phyloP scores from a whole-genome alignment of 805 yeast species.

The Candida ortonii region DNA sequence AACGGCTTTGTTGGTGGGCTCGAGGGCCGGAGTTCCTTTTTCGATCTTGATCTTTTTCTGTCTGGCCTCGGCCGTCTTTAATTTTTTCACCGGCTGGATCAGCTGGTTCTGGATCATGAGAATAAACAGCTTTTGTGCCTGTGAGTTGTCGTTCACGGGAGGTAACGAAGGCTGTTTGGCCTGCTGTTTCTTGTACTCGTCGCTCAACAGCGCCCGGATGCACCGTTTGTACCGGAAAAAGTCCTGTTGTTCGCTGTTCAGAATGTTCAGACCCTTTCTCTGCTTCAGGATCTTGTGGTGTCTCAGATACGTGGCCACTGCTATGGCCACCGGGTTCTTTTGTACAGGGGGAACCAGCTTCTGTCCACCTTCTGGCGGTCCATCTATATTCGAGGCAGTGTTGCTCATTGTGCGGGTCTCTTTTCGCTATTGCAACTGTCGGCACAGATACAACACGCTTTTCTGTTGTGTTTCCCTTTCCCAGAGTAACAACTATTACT shows the following conservation, averaged over 20 bases:
- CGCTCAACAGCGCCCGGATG: conserved; percentile 69
- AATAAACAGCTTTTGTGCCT: conserved; percentile 63
- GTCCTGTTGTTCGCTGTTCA: conserved; percentile 67
- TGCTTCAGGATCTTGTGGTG: conserved; percentile 67
- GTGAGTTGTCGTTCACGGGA: conserved; percentile 44
- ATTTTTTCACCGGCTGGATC: conserved; percentile 71
- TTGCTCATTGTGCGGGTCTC: no score
- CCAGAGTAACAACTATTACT: no score
- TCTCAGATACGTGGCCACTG: conserved; percentile 70
- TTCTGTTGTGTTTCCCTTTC: no score
- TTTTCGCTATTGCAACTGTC: no score
- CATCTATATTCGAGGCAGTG: conserved; percentile 2
- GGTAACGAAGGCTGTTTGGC: conserved; percentile 40
- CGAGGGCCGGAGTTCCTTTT: conserved; percentile 58
- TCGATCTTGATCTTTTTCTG: conserved; percentile 61
- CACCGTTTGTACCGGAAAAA: conserved; percentile 88
- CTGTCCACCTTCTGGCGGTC: no score
- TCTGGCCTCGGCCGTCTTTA: conserved; percentile 65
- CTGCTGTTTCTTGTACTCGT: conserved; percentile 52
- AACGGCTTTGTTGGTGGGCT: conserved; percentile 53
- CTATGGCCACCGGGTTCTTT: conserved; percentile 55
- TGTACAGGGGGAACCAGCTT: conserved; percentile 23
- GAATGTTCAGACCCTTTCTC: conserved; percentile 63
- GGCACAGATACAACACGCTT: no score
- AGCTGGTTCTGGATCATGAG: conserved; percentile 68